Percentiles rank a stretch among this genome's conserved stretches.
These are phyloP conservation scores for Coemansia sp. DNA, from an alignment of 192 early-diverging fungal species.

Conservation along the genomic window DNA sequence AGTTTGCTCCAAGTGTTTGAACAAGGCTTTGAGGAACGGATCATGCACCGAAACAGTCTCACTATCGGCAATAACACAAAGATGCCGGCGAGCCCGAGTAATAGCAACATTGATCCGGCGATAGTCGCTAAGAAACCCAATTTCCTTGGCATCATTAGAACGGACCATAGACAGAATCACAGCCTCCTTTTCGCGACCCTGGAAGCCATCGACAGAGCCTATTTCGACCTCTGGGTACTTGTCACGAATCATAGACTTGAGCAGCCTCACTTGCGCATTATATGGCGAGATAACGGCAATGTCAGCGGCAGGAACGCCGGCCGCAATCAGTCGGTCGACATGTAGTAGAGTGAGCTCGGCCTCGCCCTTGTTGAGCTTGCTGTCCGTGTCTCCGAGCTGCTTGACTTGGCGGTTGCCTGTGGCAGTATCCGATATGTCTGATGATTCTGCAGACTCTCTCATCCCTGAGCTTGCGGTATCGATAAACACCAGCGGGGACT, in stretches of 20 bases:
- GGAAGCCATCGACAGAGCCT: slow-evolving; percentile 88
- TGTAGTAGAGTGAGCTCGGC: slow-evolving; percentile 67
- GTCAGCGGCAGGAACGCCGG: slow-evolving; percentile 64
- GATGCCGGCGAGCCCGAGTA: slow-evolving; percentile 83
- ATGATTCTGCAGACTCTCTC: slow-evolving; percentile 37
- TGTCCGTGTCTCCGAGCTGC: slow-evolving; percentile 51
- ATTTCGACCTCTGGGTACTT: slow-evolving; percentile 72
- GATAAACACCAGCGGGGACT: slow-evolving; percentile 65
- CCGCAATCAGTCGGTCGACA: slow-evolving; percentile 63
- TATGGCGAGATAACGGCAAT: slow-evolving; percentile 93
- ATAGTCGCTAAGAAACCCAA: slow-evolving; percentile 85
- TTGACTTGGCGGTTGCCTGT: neutral
- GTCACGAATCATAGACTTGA: slow-evolving; percentile 59
- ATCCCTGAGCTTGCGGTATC: slow-evolving; percentile 67
- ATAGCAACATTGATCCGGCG: slow-evolving; percentile 90
- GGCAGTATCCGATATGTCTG: neutral
- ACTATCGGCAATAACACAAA: slow-evolving; percentile 83
- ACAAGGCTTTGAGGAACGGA: slow-evolving; percentile 59
- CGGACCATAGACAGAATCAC: slow-evolving; percentile 82
- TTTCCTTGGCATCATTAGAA: slow-evolving; percentile 74
- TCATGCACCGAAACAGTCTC: slow-evolving; percentile 59
- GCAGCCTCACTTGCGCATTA: slow-evolving; percentile 71
- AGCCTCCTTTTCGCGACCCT: slow-evolving; percentile 91
- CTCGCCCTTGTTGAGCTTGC: slow-evolving; percentile 80
- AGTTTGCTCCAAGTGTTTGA: slow-evolving; percentile 54